Conservation (phyloP, 2,329 filamentous ascomycete species). For the Thelonectria discophora region DNA sequence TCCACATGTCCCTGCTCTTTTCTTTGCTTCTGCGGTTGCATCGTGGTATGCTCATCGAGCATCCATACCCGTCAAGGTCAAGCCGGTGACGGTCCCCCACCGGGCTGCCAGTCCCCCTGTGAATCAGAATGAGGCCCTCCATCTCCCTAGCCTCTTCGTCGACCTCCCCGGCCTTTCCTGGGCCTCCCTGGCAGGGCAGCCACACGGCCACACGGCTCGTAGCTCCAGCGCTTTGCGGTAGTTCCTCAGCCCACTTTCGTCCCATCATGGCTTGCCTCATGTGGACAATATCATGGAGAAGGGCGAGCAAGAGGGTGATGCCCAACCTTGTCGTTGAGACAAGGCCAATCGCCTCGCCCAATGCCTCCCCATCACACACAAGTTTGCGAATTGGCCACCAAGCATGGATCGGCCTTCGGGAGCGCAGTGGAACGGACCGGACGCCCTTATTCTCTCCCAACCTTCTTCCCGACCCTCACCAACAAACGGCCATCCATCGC, state of each 20-base stretch:
- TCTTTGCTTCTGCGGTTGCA: conserved; percentile 23
- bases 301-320: conserved; percentile 17
- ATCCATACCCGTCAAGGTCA: conserved; percentile 30
- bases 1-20: conserved; percentile 21
- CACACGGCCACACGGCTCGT: no score
- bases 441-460: conserved; percentile 22
- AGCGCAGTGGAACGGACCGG: conserved; percentile 44
- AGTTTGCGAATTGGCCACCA: conserved; percentile 18
- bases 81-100: conserved; percentile 36
- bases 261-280: conserved; percentile 35
- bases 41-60: conserved; percentile 31
- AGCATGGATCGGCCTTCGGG: conserved; percentile 24
- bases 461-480: conserved; percentile 17
- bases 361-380: conserved; percentile 19
- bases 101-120: conserved; percentile 14
- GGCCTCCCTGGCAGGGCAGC: conserved; percentile 31
- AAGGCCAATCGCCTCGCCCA: conserved; percentile 34
- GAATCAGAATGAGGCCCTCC: conserved; percentile 35
- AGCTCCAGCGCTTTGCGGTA: conserved; percentile 13
- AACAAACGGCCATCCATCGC: conserved; percentile 17
- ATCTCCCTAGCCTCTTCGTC: no score
- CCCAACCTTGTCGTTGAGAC: conserved; percentile 20
- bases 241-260: conserved; percentile 35
- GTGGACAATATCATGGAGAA: conserved; percentile 26
- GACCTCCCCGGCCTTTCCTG: no score